phyloP scores from a whole-genome alignment of 164 flowering plant species.

The Euptelea pleiosperma region DNA sequence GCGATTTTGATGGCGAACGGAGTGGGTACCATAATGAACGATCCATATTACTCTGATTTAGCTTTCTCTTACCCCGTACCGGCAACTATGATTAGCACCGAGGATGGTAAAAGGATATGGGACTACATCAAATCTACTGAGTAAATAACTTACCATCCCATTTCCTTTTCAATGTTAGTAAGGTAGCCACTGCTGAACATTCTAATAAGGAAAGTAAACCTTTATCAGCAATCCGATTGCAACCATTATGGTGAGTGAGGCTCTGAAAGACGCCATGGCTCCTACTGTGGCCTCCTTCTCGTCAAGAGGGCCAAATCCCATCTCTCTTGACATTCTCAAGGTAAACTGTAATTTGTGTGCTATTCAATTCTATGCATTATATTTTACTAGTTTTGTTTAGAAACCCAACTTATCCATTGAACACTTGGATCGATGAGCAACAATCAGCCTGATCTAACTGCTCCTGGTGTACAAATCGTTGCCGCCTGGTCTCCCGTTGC shows the following conservation, averaged over 20 bases:
- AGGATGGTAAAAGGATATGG: conserved; percentile 26
- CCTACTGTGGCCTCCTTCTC: conserved; percentile 35
- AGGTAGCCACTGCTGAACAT: no score
- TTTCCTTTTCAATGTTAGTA: no score
- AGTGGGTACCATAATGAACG: conserved; percentile 34
- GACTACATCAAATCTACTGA: conserved; percentile 33
- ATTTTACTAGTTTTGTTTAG: no score
- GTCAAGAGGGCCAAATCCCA: conserved; percentile 37
- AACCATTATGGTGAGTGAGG: conserved; percentile 26
- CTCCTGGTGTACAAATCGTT: conserved; percentile 40
- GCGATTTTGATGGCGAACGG: conserved; percentile 25
- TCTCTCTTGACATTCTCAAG: conserved; percentile 39
- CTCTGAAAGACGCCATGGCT: conserved; percentile 26
- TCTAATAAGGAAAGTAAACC: no score
- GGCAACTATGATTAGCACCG: conserved; percentile 26
- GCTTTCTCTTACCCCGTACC: conserved; percentile 36
- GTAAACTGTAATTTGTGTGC: conserved; percentile 12
- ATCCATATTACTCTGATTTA: conserved; percentile 11
- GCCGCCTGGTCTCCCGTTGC: conserved; percentile 37
- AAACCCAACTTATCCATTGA: neutral
- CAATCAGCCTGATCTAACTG: conserved; percentile 40
- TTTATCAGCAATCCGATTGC: conserved; percentile 32
- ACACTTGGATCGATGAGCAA: conserved; percentile 10
- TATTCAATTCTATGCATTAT: no score
- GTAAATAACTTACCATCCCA: conserved; percentile 18